A percentile compares a stretch with the other conserved stretches of the same genome.
Conservation (phyloP, 192 early-diverging fungal species). For the Podila epigama region DNA sequence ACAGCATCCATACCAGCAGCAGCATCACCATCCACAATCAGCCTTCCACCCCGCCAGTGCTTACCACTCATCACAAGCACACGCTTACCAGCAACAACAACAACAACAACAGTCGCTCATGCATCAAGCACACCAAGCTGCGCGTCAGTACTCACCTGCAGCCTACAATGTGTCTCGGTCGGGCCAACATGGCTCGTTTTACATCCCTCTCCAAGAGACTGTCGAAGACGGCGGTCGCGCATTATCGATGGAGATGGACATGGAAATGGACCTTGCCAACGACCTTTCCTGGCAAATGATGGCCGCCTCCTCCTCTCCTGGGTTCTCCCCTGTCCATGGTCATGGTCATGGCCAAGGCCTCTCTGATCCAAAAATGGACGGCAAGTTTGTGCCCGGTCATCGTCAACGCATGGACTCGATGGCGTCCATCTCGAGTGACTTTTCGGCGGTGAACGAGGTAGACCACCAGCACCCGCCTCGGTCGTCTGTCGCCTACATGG, state of each 20-base stretch:
- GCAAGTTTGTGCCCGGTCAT: background rate
- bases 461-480: background rate
- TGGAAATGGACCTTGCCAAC: background rate
- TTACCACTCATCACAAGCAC: background rate
- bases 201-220: slow-evolving; percentile 1
- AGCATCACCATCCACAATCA: background rate
- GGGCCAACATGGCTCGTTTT: background rate
- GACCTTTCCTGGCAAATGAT: background rate
- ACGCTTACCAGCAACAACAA: background rate
- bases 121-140: too few species aligned
- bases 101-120: background rate
- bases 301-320: too few species aligned
- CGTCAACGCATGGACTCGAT: slow-evolving; percentile 25
- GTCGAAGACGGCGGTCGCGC: background rate
- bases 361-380: background rate
- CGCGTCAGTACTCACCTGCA: background rate
- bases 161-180: background rate
- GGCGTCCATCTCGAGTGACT: slow-evolving; percentile 23
- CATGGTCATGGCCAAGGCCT: too few species aligned
- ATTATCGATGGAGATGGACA: background rate
- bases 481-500: slow-evolving; percentile 2
- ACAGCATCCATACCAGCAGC: slow-evolving; percentile 10
- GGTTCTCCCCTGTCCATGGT: too few species aligned
- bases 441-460: slow-evolving; percentile 13
- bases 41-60: background rate